These are phyloP conservation scores for Fusarium siculi DNA, from an alignment of 2,329 filamentous ascomycete genomes.

Conservation along the genomic window DNA sequence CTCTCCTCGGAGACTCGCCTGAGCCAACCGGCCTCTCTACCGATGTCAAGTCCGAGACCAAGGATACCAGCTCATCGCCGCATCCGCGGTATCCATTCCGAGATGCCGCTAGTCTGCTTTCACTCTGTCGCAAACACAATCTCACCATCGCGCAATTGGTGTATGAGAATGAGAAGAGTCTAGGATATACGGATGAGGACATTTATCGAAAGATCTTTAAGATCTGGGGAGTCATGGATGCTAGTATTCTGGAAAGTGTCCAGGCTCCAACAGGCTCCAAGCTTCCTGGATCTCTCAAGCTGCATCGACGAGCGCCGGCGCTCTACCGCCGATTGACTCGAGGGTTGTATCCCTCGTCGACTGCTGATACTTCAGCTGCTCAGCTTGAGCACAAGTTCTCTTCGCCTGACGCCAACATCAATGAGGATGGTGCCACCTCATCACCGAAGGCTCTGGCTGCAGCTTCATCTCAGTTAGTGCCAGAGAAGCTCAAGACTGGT, in stretches of 20 bases:
- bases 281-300: constrained; percentile 59
- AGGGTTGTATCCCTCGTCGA: constrained; percentile 55
- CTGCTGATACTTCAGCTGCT: constrained; percentile 17
- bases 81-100: constrained; percentile 60
- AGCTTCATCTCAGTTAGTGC: neutral
- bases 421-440: constrained; percentile 6
- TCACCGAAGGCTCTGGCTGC: constrained; percentile 5
- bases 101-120: constrained; percentile 57
- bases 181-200: constrained; percentile 61
- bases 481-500: neutral
- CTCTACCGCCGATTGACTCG: constrained; percentile 58
- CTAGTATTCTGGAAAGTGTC: constrained; percentile 61
- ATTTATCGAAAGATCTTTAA: constrained; percentile 59
- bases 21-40: constrained; percentile 11
- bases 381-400: constrained; percentile 24
- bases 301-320: constrained; percentile 58
- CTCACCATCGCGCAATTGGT: constrained; percentile 63
- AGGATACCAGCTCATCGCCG: constrained; percentile 35
- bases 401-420: constrained; percentile 1
- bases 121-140: constrained; percentile 61
- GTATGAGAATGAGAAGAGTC: constrained; percentile 63
- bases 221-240: constrained; percentile 64
- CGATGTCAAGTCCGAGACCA: constrained; percentile 28
- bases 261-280: constrained; percentile 55
- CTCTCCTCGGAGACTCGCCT: constrained; percentile 16